Conservation (phyloP, 2,329 filamentous ascomycete species). For the Cordyceps cateniannulata region DNA sequence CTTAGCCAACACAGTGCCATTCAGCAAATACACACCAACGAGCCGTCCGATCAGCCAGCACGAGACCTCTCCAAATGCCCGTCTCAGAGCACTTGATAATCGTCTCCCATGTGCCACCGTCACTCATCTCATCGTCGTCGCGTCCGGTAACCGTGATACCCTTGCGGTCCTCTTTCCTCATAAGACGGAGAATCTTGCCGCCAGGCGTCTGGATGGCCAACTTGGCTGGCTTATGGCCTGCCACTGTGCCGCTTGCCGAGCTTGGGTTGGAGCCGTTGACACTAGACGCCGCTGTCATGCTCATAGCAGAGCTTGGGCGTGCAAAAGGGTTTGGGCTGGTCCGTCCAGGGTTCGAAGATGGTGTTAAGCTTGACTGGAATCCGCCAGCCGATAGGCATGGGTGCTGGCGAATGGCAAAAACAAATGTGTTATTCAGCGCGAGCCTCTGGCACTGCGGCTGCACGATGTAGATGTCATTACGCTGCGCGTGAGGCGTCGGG, state of each 20-base stretch:
- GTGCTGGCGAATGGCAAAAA: constrained; percentile 92
- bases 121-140: constrained; percentile 51
- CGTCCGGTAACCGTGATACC: constrained; percentile 42
- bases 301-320: constrained; percentile 57
- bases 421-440: constrained; percentile 93
- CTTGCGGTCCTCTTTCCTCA: constrained; percentile 68
- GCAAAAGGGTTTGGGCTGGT: constrained; percentile 55
- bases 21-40: constrained; percentile 91
- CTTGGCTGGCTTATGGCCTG: constrained; percentile 81
- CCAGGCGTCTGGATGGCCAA: constrained; percentile 89
- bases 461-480: constrained; percentile 93
- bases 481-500: constrained; percentile 93
- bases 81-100: constrained; percentile 84
- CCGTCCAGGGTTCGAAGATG: constrained; percentile 40
- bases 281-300: constrained; percentile 50
- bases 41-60: constrained; percentile 75
- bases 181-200: constrained; percentile 87
- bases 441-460: constrained; percentile 88
- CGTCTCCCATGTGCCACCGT: constrained; percentile 79
- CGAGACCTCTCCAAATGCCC: constrained; percentile 73
- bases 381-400: constrained; percentile 49
- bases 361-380: constrained; percentile 32
- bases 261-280: constrained; percentile 52
- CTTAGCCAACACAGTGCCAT: constrained; percentile 56
- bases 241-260: constrained; percentile 44